A percentile compares a stretch with the other conserved stretches of the same genome.
Evolutionary conservation across 2,329 filamentous ascomycete genomes (phyloP).

Genomic region (Alternaria sp.): DNA sequence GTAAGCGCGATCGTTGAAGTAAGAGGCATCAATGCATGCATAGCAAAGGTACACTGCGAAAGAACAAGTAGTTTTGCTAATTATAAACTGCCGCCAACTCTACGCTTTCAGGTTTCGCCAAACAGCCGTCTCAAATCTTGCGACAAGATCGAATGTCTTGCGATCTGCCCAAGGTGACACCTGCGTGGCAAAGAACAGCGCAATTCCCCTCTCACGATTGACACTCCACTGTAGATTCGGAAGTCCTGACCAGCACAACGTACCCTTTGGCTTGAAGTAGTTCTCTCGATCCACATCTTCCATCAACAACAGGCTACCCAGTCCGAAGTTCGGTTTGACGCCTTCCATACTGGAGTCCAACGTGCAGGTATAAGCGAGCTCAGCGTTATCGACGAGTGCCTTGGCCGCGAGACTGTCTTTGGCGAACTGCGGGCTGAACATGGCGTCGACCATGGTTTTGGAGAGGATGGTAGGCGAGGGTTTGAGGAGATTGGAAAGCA

Average conservation of each 20-base stretch:
- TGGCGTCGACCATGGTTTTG: constrained; percentile 21
- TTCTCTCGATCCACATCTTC: constrained; percentile 23
- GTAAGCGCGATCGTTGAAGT: not conserved
- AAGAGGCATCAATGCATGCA: not conserved
- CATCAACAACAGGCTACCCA: constrained; percentile 24
- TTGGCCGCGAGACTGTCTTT: constrained; percentile 28
- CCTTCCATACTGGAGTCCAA: constrained; percentile 20
- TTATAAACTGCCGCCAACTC: not conserved
- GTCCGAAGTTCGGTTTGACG: constrained; percentile 19
- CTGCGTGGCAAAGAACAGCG: constrained; percentile 31
- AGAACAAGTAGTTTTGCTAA: not conserved
- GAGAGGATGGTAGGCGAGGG: constrained; percentile 22
- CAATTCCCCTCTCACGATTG: constrained; percentile 32
- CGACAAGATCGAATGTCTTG: constrained; percentile 17
- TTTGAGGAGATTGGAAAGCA: constrained; percentile 30
- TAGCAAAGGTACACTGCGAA: not conserved
- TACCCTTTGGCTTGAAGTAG: constrained; percentile 29
- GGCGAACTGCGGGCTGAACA: constrained; percentile 33
- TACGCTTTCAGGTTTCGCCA: constrained; percentile 20
- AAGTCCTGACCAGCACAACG: constrained; percentile 31
- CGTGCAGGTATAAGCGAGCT: constrained; percentile 3
- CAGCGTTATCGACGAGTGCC: constrained; percentile 34
- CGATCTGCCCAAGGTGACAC: constrained; percentile 29
- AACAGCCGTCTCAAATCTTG: constrained; percentile 30
- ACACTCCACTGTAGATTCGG: constrained; percentile 30